Percentiles rank a stretch among this genome's conserved stretches.
These are phyloP conservation scores for Tylopilus sp. DNA, from an alignment of 768 basidiomycete genomes.

Conservation along the genomic window DNA sequence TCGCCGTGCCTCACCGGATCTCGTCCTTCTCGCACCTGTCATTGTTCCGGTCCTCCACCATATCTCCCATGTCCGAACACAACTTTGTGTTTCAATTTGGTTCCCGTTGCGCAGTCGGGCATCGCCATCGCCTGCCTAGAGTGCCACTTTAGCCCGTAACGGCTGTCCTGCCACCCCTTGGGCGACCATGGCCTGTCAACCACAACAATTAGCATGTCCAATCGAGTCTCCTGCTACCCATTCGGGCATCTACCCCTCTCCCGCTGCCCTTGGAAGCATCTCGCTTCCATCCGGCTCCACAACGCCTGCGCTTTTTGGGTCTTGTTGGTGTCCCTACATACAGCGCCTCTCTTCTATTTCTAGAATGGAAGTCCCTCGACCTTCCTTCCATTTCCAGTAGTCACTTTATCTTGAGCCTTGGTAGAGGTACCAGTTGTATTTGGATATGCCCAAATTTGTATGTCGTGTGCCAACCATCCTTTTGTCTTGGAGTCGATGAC, in stretches of 20 bases:
- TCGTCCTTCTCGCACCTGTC: not conserved
- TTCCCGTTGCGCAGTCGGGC: not conserved
- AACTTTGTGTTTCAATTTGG: not conserved
- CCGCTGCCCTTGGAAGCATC: not conserved
- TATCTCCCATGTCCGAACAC: constrained; percentile 3
- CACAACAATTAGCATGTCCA: constrained; percentile 8
- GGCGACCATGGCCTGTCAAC: not conserved
- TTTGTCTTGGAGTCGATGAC: not conserved
- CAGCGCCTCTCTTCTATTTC: constrained; percentile 5
- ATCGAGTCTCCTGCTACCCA: constrained; percentile 2
- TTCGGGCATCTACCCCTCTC: constrained; percentile 6
- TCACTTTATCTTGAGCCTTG: constrained; percentile 3
- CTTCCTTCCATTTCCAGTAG: constrained; percentile 14
- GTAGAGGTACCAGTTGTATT: constrained; percentile 2
- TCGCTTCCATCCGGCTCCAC: constrained; percentile 10
- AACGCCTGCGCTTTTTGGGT: not conserved
- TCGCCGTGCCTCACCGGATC: constrained; percentile 10
- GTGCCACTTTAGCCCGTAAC: not conserved
- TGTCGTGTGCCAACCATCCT: constrained; percentile 5
- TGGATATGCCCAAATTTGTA: not conserved
- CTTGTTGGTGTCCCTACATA: not conserved
- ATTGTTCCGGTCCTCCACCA: not conserved
- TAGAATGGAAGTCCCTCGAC: constrained; percentile 14
- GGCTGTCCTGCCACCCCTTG: not conserved
- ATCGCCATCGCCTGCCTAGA: not conserved